Evolutionary conservation across 129 eudicot species (phyloP).

Genomic region (Flaveria linearis): DNA sequence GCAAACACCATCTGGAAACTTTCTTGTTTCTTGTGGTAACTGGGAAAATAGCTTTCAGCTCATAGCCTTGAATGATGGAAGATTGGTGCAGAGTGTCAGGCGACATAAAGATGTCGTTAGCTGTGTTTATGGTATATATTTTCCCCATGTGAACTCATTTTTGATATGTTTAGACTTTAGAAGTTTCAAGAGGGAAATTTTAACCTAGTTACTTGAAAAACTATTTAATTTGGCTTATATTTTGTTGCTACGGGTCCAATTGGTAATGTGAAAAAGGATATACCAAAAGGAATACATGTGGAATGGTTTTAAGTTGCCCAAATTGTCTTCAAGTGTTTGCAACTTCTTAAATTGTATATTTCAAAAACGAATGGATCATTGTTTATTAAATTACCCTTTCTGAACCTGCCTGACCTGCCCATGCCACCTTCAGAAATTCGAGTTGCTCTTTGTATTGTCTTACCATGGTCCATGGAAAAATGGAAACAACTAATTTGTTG

Average conservation of each 20-base stretch:
- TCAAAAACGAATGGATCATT: neutral
- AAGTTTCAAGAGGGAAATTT: neutral
- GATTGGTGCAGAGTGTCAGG: conserved; percentile 91
- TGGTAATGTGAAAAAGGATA: neutral
- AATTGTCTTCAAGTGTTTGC: neutral
- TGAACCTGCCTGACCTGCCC: neutral
- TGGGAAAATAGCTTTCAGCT: conserved; percentile 98
- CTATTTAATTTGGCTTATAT: neutral
- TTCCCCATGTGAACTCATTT: conserved; percentile 9
- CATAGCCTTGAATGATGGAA: conserved; percentile 76
- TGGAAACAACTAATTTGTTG: conserved; percentile 3
- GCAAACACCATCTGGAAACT: conserved; percentile 80
- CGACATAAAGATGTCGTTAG: conserved; percentile 97
- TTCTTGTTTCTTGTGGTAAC: conserved; percentile 86
- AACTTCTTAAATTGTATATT: neutral
- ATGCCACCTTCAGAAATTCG: neutral
- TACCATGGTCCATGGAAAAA: neutral
- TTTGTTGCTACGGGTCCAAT: neutral
- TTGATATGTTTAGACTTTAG: conserved; percentile 3
- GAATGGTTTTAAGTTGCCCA: neutral
- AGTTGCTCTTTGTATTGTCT: neutral
- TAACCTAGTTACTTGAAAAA: neutral
- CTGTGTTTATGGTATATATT: conserved; percentile 75
- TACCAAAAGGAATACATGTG: conserved; percentile 4
- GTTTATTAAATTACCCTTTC: neutral